Evolutionary conservation across 306 rosid genomes (phyloP), one percentile per base, ranked within the genome.

Genomic region (Abrus pulchellus): DNA sequence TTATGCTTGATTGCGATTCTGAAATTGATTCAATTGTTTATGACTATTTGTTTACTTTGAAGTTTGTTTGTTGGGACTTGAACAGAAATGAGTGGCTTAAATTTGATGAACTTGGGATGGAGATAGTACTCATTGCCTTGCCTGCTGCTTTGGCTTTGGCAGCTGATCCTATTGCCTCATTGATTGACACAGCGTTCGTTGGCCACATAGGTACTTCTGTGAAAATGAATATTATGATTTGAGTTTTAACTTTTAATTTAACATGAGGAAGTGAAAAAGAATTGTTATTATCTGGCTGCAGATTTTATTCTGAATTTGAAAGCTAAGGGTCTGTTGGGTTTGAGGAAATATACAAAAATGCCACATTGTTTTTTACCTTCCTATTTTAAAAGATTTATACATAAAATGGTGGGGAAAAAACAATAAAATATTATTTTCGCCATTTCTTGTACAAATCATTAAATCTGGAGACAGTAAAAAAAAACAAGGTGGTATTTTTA

Each of bases 71-170:
- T 59, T 69, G 56, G 70, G 59, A 34, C 65, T 33, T 68, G 47
- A 54, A 62, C 86, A 85, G 89, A 55, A 75, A 75, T 62, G 80
- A 11, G 7, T 86, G 86, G 86, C 63, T 75, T 70, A 79, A 79
- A 56, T 83, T 79, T 75, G 98, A 95, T 84, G 87, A 78, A 74
- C 87, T 95, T 40, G 90, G 87, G 80, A 52, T 78, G 91, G 97
- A 95, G 52, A 88, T 93, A 63, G 71, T 95, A 78, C 82, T 97
- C 55, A 95, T 95, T 85, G 97, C 99, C 8, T 71, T 95, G 54
- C 99, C 99, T 80, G 99, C 99, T 74, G 98, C 95, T 7, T 53
- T 93, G 85, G 95, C 98, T 74, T 75, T 95, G 82, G 97, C 91
- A 9, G 96, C 98, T 78, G 99, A 95, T 63, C 98, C 99, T 2